Evolutionary conservation across 2,329 filamentous ascomycete species (phyloP).

Genomic region (Aphanoascus verrucosus): DNA sequence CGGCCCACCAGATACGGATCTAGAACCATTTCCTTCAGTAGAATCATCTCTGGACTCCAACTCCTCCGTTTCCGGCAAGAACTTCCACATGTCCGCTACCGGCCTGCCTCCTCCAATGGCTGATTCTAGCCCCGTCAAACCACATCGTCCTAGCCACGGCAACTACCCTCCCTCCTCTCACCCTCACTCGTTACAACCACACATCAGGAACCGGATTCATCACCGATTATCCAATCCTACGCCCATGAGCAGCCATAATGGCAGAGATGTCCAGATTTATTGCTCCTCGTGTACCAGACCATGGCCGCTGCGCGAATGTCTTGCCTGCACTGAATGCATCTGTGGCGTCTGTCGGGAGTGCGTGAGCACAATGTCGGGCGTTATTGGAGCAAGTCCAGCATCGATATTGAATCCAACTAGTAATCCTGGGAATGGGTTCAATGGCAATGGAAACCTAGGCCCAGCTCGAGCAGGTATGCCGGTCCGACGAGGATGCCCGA

Average conservation of each 20-base stretch:
- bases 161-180: slow-evolving; percentile 26
- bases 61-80: slow-evolving; percentile 46
- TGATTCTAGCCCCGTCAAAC: slow-evolving; percentile 47
- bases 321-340: slow-evolving; percentile 92
- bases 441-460: slow-evolving; percentile 19
- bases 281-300: slow-evolving; percentile 77
- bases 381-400: slow-evolving; percentile 21
- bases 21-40: slow-evolving; percentile 80
- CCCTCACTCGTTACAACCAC: slow-evolving; percentile 19
- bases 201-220: slow-evolving; percentile 35
- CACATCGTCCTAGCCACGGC: slow-evolving; percentile 29
- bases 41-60: slow-evolving; percentile 60
- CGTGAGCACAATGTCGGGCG: slow-evolving; percentile 43
- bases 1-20: slow-evolving; percentile 41
- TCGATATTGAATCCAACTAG: slow-evolving; percentile 30
- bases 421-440: slow-evolving; percentile 22
- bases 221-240: slow-evolving; percentile 40
- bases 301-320: slow-evolving; percentile 69
- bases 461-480: slow-evolving; percentile 30
- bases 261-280: slow-evolving; percentile 65
- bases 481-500: slow-evolving; percentile 35
- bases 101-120: slow-evolving; percentile 59
- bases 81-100: slow-evolving; percentile 58
- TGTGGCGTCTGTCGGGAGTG: slow-evolving; percentile 84
- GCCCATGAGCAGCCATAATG: slow-evolving; percentile 38